A percentile compares a stretch with the other conserved stretches of the same genome.
phyloP scores from a whole-genome alignment of 768 basidiomycete species.

The Kwoniella dejecticola region DNA sequence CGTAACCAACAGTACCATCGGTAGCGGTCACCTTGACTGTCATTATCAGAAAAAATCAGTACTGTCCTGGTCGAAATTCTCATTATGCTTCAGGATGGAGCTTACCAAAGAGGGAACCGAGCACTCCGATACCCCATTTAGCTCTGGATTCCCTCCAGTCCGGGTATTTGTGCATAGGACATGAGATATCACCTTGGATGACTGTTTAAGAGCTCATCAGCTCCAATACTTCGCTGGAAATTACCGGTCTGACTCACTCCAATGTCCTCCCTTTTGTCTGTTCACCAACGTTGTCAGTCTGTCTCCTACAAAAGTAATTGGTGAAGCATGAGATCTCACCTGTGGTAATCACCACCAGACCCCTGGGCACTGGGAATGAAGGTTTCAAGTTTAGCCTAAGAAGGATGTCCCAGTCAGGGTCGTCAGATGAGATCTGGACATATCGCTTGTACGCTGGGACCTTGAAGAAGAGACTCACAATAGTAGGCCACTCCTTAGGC shows the following conservation, averaged over 20 bases:
- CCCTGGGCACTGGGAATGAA: conserved; percentile 56
- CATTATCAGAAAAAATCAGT: background rate
- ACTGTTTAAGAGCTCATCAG: conserved; percentile 20
- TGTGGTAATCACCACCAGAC: conserved; percentile 57
- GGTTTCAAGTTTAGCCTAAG: conserved; percentile 54
- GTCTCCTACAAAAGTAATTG: no score
- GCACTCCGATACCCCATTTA: conserved; percentile 58
- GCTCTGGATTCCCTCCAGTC: conserved; percentile 54
- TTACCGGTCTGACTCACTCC: conserved; percentile 45
- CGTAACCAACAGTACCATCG: conserved; percentile 57
- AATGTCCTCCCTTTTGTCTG: conserved; percentile 52
- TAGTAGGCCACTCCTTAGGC: conserved; percentile 43
- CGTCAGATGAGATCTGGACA: background rate
- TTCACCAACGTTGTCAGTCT: no score
- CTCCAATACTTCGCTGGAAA: background rate
- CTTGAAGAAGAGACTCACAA: conserved; percentile 29
- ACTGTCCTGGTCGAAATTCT: background rate
- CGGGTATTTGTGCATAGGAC: conserved; percentile 55
- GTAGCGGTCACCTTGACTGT: conserved; percentile 55
- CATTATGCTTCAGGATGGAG: background rate
- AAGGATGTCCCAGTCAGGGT: background rate
- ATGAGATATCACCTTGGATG: conserved; percentile 54
- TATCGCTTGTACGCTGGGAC: background rate
- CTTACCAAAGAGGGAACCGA: conserved; percentile 54
- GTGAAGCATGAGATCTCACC: conserved; percentile 30